Percentiles rank a stretch among this genome's conserved stretches.
phyloP scores from a whole-genome alignment of 1,139 yeast species.

The Suhomyces anneliseae region DNA sequence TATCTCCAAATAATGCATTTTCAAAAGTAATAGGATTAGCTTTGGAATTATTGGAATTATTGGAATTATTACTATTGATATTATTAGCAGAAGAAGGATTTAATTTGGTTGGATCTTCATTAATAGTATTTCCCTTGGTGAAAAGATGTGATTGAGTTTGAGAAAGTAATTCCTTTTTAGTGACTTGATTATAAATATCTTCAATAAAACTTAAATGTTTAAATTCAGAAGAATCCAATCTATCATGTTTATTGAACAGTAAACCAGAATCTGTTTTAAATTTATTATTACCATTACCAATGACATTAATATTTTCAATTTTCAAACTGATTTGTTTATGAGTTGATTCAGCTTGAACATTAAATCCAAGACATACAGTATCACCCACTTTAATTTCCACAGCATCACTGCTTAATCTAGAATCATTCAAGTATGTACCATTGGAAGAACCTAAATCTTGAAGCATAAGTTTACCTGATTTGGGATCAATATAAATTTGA shows the following conservation, averaged over 20 bases:
- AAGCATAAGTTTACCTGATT: constrained; percentile 66
- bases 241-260: constrained; percentile 13
- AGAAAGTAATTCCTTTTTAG: constrained; percentile 7
- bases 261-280: constrained; percentile 3
- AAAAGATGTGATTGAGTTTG: too few relatives aligned
- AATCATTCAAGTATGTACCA: constrained; percentile 88
- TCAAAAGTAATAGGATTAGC: constrained; percentile 40
- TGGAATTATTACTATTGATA: too few relatives aligned
- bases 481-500: constrained; percentile 74
- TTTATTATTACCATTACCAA: constrained; percentile 25
- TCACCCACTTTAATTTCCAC: constrained; percentile 72
- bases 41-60: neutral
- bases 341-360: constrained; percentile 77
- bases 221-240: constrained; percentile 30
- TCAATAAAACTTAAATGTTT: constrained; percentile 48
- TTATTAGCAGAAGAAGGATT: too few relatives aligned
- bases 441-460: constrained; percentile 88
- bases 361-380: constrained; percentile 84
- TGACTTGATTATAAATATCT: constrained; percentile 27
- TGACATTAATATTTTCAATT: constrained; percentile 68
- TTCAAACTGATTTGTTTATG: constrained; percentile 84
- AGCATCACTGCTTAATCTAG: constrained; percentile 65
- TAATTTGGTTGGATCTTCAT: too few relatives aligned
- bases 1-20: constrained; percentile 78
- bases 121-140: too few relatives aligned